phyloP scores from a whole-genome alignment of 2,329 filamentous ascomycete genomes.

The Hyphodiscus sp. region DNA sequence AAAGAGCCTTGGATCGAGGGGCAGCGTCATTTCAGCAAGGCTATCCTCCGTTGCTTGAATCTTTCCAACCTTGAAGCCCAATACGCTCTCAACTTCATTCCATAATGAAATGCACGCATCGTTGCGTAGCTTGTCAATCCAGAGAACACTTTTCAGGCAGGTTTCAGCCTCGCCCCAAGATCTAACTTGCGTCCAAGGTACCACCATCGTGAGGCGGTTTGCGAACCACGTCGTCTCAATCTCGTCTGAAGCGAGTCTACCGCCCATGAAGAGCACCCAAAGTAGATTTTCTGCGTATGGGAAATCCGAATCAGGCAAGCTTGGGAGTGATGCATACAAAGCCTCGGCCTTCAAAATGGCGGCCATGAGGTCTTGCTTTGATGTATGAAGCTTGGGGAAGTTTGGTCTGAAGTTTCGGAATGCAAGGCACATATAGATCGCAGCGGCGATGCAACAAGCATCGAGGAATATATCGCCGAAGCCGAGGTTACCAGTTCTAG shows the following conservation, averaged over 20 bases:
- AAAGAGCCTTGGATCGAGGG: neutral
- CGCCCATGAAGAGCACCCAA: slow-evolving; percentile 1
- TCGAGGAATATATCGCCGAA: slow-evolving; percentile 1
- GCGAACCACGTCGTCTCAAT: neutral
- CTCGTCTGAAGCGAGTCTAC: neutral
- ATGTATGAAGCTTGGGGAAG: neutral
- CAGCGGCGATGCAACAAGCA: neutral
- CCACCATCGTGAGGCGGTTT: neutral
- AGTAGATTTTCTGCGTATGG: neutral
- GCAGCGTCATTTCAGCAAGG: neutral
- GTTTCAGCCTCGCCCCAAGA: neutral
- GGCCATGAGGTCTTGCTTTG: neutral
- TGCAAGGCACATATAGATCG: neutral
- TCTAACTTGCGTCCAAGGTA: slow-evolving; percentile 1
- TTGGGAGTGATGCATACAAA: neutral
- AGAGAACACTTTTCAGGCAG: neutral
- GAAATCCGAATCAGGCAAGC: neutral
- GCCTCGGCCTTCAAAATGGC: neutral
- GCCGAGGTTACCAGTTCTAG: neutral
- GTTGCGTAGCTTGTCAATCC: neutral
- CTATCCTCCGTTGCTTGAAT: neutral
- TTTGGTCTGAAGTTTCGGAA: neutral
- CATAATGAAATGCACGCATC: neutral
- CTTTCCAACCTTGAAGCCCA: neutral
- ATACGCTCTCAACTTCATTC: neutral